phyloP scores from a whole-genome alignment of 768 basidiomycete species.

The Lentinula sp. region DNA sequence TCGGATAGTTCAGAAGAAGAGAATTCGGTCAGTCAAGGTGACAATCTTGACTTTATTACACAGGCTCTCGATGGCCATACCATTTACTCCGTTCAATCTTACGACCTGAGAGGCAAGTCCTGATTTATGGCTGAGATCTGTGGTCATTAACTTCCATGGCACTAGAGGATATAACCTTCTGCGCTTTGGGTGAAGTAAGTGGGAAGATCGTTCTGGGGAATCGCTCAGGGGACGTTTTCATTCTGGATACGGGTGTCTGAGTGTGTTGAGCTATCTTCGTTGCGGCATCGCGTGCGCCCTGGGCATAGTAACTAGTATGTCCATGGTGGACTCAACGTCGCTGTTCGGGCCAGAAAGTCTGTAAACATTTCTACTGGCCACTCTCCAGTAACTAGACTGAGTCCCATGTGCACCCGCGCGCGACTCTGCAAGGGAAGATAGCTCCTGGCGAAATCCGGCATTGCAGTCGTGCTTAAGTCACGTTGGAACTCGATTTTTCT shows the following conservation, averaged over 20 bases:
- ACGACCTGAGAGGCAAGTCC: conserved; percentile 32
- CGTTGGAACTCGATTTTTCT: no score
- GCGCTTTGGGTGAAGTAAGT: conserved; percentile 38
- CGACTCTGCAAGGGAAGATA: no score
- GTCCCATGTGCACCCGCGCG: no score
- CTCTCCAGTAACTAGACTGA: no score
- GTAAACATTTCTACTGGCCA: no score
- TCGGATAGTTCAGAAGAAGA: neutral
- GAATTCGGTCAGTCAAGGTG: neutral
- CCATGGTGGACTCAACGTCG: no score
- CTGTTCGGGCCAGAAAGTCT: no score
- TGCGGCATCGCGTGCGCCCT: no score
- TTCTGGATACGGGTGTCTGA: conserved; percentile 17
- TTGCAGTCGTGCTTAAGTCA: no score
- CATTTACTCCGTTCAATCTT: conserved; percentile 26
- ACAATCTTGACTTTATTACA: neutral
- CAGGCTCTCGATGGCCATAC: conserved; percentile 19
- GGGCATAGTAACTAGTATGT: no score
- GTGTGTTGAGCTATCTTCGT: neutral
- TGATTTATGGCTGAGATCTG: neutral
- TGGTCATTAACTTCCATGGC: no score
- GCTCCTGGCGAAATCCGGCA: no score
- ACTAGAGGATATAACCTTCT: conserved; percentile 39
- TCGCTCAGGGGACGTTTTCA: conserved; percentile 31
- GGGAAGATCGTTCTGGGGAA: conserved; percentile 38